phyloP scores from a whole-genome alignment of 2,329 filamentous ascomycete species.

The Verticillium longisporum region DNA sequence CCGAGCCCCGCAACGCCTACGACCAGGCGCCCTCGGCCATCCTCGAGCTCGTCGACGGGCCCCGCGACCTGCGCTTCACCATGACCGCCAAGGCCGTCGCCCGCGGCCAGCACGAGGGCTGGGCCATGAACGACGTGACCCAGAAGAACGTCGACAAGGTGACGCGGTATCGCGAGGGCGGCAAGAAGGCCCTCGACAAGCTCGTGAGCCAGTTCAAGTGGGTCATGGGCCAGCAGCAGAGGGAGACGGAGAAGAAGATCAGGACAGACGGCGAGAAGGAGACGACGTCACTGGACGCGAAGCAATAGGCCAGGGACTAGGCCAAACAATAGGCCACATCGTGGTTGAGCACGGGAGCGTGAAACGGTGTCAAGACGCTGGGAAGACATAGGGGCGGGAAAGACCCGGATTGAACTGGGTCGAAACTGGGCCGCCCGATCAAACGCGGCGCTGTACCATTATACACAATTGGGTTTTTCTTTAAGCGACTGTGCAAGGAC shows the following conservation, averaged over 20 bases:
- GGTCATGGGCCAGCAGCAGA: slow-evolving; percentile 20
- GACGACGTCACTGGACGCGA: slow-evolving; percentile 8
- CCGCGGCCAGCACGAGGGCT: slow-evolving; percentile 48
- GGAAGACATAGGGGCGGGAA: background rate
- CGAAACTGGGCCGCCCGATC: background rate
- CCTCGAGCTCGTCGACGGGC: slow-evolving; percentile 90
- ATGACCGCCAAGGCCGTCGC: slow-evolving; percentile 85
- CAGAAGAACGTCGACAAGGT: slow-evolving; percentile 76
- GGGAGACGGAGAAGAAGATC: slow-evolving; percentile 17
- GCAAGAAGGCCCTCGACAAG: slow-evolving; percentile 60
- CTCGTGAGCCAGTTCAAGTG: slow-evolving; percentile 43
- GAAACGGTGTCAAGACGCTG: background rate
- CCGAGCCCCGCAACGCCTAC: slow-evolving; percentile 74
- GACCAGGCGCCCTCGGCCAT: slow-evolving; percentile 89
- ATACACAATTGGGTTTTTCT: background rate
- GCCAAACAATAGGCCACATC: too few species aligned
- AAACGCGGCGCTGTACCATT: background rate
- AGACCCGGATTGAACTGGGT: background rate
- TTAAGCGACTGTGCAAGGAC: background rate
- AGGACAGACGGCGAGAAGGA: slow-evolving; percentile 24
- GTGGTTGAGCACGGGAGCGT: too few species aligned
- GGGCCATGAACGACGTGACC: slow-evolving; percentile 63
- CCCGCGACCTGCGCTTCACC: slow-evolving; percentile 88
- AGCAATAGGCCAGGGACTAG: too few species aligned
- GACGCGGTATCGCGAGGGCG: slow-evolving; percentile 63